Evolutionary conservation across 352 stramenopile species (phyloP), one percentile per base, ranked within the genome.

Genomic region (Pythium monospermum): DNA sequence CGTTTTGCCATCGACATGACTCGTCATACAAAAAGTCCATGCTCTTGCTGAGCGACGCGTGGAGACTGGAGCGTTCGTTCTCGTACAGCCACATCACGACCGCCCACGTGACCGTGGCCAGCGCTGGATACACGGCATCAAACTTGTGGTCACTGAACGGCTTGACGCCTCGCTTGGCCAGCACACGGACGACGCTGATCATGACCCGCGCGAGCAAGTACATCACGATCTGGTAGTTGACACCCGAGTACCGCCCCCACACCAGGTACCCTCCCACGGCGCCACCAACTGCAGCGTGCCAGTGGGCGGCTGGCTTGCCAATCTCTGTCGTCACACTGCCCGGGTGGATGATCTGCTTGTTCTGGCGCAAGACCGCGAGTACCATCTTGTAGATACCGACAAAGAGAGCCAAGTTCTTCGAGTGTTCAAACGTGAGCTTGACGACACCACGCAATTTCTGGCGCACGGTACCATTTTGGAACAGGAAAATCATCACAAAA

Each of bases 201-300:
- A 92, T 61, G 21, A 76, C 64, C 21, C 85, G 79, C 35, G 80
- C 85, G 26, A 95, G 61, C 22, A 95, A 64, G 58, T 95, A 95
- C 85, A 95, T 90, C 42, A 91, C 64, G 63, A 95, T 92, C 69
- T 95, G 85, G 67, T 85, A 93, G 69, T 95, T 95, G 41, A 95
- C 81, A 47, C 77, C 61, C 27, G 81, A 89, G 66, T 95, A 94
- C 22, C 78, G 77, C 2, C 77, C 83, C 85, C 85, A 95, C 18
- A 94, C 69, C 33, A 93, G 53, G 64, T 94, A 91, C 23, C 81
- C 84, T 36, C 79, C 84, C 22, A 93, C 60, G 18, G 64, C 82
- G 22, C 84, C 84, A 6, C 82, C 84, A 21, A 91, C 73, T 1
- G 80, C 78, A 30, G 84, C 81, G 59, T 94, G 80, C 82, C 78